Percentiles rank a stretch among this genome's conserved stretches.
These are phyloP conservation scores for Blumeriella jaapii DNA, from an alignment of 2,329 filamentous ascomycete species.

Conservation along the genomic window DNA sequence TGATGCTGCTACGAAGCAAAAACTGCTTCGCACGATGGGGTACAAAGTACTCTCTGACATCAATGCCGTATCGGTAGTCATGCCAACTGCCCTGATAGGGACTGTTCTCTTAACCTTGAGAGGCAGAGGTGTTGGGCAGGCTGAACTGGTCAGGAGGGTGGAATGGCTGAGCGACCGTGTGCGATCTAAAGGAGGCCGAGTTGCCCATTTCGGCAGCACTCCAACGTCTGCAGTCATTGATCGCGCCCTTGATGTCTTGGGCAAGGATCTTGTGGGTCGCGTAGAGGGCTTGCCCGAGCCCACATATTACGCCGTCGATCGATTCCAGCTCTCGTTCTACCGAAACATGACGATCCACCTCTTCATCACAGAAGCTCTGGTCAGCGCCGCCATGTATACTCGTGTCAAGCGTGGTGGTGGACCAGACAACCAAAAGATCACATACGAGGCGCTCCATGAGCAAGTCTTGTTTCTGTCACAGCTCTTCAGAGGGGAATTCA, in stretches of 20 bases:
- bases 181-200: slow-evolving; percentile 74
- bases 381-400: slow-evolving; percentile 84
- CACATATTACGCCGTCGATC: slow-evolving; percentile 88
- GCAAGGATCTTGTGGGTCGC: slow-evolving; percentile 74
- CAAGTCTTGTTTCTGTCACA: slow-evolving; percentile 87
- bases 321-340: slow-evolving; percentile 96
- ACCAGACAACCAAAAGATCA: slow-evolving; percentile 65
- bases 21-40: slow-evolving; percentile 73
- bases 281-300: slow-evolving; percentile 74
- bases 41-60: slow-evolving; percentile 92
- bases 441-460: slow-evolving; percentile 58
- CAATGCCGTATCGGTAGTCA: slow-evolving; percentile 91
- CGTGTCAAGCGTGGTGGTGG: slow-evolving; percentile 86
- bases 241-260: slow-evolving; percentile 81
- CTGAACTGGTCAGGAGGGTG: slow-evolving; percentile 74
- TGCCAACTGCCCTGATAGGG: slow-evolving; percentile 93
- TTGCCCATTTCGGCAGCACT: slow-evolving; percentile 81
- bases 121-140: slow-evolving; percentile 80
- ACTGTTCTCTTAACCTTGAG: slow-evolving; percentile 85
- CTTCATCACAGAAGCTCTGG: slow-evolving; percentile 86
- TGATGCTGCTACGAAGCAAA: slow-evolving; percentile 33
- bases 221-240: slow-evolving; percentile 76
- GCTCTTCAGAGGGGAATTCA: slow-evolving; percentile 92
- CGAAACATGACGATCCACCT: slow-evolving; percentile 99
- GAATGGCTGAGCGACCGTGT: slow-evolving; percentile 83